These are phyloP conservation scores for Ambrosiella cleistominuta DNA, from an alignment of 2,329 filamentous ascomycete species.

Conservation along the genomic window DNA sequence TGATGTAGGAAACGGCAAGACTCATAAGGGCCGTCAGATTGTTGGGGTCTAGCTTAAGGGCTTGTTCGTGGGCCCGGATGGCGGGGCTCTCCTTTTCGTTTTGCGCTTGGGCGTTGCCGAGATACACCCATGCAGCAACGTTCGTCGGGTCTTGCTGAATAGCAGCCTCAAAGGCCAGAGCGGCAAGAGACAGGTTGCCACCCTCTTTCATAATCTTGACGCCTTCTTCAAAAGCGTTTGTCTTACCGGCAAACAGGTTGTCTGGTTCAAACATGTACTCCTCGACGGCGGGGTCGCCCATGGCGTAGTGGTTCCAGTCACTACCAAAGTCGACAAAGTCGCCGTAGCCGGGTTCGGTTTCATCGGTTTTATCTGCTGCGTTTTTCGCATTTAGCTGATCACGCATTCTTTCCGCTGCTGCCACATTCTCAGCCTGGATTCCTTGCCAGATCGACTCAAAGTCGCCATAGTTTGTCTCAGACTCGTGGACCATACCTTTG, in stretches of 20 bases:
- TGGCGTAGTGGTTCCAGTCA: constrained; percentile 43
- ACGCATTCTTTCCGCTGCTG: constrained; percentile 10
- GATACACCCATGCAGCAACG: constrained; percentile 80
- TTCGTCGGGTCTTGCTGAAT: constrained; percentile 79
- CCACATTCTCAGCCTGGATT: constrained; percentile 48
- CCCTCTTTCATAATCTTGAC: constrained; percentile 84
- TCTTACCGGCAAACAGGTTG: constrained; percentile 68
- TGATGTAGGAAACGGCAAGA: constrained; percentile 89
- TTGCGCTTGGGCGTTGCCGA: constrained; percentile 85
- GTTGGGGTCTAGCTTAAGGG: constrained; percentile 68
- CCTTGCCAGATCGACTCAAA: constrained; percentile 83
- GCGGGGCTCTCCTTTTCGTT: constrained; percentile 97
- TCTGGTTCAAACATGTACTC: constrained; percentile 91
- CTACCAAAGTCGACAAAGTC: constrained; percentile 45
- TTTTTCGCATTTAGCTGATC: constrained; percentile 9
- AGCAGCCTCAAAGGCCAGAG: constrained; percentile 87
- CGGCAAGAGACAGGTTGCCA: constrained; percentile 83
- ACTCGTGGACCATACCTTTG: constrained; percentile 30
- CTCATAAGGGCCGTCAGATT: constrained; percentile 89
- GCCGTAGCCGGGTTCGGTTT: constrained; percentile 44
- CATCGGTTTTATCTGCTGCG: constrained; percentile 31
- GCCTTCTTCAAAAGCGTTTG: constrained; percentile 82
- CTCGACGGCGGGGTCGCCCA: constrained; percentile 59
- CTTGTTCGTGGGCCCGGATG: constrained; percentile 82
- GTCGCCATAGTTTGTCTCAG: constrained; percentile 60